Percentiles rank a stretch among this genome's conserved stretches.
phyloP scores from a whole-genome alignment of 2,329 filamentous ascomycete genomes.

The Ceratocystis variospora region DNA sequence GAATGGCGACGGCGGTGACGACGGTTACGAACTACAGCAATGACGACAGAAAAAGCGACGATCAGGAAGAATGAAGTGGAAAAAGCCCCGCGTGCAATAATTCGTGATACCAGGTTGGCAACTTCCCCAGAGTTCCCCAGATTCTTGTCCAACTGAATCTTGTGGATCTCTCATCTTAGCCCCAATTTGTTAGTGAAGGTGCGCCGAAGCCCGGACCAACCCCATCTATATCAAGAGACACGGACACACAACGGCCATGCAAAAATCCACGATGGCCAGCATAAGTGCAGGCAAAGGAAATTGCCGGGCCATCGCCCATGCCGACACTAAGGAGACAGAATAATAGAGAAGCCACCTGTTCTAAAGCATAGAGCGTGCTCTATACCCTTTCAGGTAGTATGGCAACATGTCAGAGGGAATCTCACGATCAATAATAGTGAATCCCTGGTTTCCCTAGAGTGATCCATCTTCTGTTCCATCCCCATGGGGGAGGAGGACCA shows the following conservation, averaged over 20 bases:
- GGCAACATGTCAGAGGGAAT: background rate
- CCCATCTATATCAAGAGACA: background rate
- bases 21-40: background rate
- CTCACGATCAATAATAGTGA: background rate
- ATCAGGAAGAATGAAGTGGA: too few species aligned
- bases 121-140: conserved; percentile 8
- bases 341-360: background rate
- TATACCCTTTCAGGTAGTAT: background rate
- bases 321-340: background rate
- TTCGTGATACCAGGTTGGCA: background rate
- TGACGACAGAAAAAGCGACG: background rate
- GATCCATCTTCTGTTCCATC: background rate
- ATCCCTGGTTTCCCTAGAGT: too few species aligned
- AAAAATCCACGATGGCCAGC: background rate
- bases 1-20: background rate
- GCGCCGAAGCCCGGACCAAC: background rate
- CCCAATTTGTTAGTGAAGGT: background rate
- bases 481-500: background rate
- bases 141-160: background rate
- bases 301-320: background rate
- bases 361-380: background rate
- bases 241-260: background rate
- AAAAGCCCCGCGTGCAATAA: background rate
- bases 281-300: background rate
- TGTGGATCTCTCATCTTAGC: background rate